phyloP scores from a whole-genome alignment of 2,329 filamentous ascomycete genomes.

The Allantophomopsis cytisporea region DNA sequence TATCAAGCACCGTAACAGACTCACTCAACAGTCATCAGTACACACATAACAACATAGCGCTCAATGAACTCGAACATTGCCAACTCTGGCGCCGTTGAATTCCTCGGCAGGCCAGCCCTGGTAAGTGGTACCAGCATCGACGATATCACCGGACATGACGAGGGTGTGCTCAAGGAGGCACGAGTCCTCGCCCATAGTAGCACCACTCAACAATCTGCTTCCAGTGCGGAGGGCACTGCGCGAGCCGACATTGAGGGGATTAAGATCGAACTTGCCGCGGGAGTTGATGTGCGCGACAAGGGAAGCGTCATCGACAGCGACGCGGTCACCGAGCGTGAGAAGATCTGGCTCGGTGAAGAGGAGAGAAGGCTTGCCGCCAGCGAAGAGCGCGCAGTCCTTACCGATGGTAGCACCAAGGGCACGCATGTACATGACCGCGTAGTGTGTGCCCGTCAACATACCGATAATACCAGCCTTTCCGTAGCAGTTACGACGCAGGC shows the following conservation, averaged over 20 bases:
- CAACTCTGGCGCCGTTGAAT: conserved; percentile 14
- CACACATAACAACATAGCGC: no score
- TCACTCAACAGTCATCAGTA: no score
- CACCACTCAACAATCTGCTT: conserved; percentile 36
- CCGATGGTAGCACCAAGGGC: conserved; percentile 38
- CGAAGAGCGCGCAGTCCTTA: conserved; percentile 38
- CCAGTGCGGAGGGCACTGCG: conserved; percentile 37
- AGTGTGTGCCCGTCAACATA: conserved; percentile 37
- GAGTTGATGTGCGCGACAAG: conserved; percentile 43
- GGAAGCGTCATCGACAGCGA: conserved; percentile 39
- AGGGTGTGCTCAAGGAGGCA: conserved; percentile 43
- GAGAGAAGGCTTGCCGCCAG: conserved; percentile 34
- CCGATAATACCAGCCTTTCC: conserved; percentile 34
- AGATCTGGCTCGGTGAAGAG: conserved; percentile 45
- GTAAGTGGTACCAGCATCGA: conserved; percentile 32
- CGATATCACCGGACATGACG: conserved; percentile 40
- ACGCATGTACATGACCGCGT: conserved; percentile 37
- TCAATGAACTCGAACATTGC: no score
- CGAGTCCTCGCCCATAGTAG: conserved; percentile 35
- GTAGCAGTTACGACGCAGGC: conserved; percentile 33
- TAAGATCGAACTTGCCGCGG: conserved; percentile 39
- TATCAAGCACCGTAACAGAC: no score
- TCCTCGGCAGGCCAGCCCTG: conserved; percentile 40
- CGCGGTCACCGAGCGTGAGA: conserved; percentile 35
- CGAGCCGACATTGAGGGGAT: conserved; percentile 33